phyloP scores from a whole-genome alignment of 1,284 basidiomycete genomes.

The Rhodotorula sp. region DNA sequence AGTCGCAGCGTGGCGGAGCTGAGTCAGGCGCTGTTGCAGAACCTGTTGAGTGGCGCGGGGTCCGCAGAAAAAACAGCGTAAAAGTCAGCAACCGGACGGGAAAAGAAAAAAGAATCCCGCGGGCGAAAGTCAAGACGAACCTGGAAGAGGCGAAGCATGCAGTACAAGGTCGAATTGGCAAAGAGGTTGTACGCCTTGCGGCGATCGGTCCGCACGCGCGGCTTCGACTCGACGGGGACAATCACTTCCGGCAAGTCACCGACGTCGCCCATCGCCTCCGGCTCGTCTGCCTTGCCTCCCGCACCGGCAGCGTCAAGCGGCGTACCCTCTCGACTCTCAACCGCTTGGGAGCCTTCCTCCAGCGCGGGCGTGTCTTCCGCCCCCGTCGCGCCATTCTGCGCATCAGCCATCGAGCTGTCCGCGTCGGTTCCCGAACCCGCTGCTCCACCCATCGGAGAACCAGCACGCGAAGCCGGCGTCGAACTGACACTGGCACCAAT shows the following conservation, averaged over 20 bases:
- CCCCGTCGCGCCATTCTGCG: slow-evolving; percentile 8
- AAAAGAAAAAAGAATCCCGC: neutral
- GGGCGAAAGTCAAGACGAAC: slow-evolving; percentile 54
- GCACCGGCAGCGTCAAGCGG: neutral
- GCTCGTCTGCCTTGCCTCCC: slow-evolving; percentile 26
- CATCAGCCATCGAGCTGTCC: slow-evolving; percentile 18
- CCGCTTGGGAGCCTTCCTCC: neutral
- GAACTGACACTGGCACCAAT: slow-evolving; percentile 36
- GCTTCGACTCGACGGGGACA: slow-evolving; percentile 49
- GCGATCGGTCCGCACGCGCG: slow-evolving; percentile 41
- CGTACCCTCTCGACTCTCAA: slow-evolving; percentile 22
- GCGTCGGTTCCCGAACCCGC: slow-evolving; percentile 1
- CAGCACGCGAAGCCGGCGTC: slow-evolving; percentile 37
- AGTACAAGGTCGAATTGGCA: slow-evolving; percentile 89
- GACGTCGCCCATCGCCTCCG: neutral
- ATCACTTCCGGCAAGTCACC: slow-evolving; percentile 43
- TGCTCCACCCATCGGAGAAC: slow-evolving; percentile 11
- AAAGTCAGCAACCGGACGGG: neutral
- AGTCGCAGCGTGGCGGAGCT: slow-evolving; percentile 54
- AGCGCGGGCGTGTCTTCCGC: slow-evolving; percentile 20
- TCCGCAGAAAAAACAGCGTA: slow-evolving; percentile 4
- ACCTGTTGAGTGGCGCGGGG: slow-evolving; percentile 57
- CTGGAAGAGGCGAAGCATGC: slow-evolving; percentile 80
- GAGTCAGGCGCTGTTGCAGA: slow-evolving; percentile 77
- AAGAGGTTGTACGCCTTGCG: slow-evolving; percentile 63